Evolutionary conservation across 306 rosid species (phyloP).

Genomic region (Comarum palustre): DNA sequence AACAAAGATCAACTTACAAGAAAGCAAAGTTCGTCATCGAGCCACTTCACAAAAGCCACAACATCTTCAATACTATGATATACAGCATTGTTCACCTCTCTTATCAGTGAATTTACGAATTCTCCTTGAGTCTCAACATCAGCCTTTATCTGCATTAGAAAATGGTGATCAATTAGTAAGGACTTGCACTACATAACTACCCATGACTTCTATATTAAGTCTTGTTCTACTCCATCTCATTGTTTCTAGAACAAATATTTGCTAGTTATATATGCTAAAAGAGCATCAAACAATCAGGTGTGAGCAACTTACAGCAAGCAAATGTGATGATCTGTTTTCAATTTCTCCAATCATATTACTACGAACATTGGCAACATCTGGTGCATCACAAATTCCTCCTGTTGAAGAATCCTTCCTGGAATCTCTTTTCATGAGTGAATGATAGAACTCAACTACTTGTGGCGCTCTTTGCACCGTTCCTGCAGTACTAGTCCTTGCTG

Average conservation of each 20-base stretch:
- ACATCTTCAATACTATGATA: slow-evolving; percentile 83
- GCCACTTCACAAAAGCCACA: slow-evolving; percentile 96
- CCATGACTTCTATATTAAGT: neutral
- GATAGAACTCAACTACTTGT: slow-evolving; percentile 93
- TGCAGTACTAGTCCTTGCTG: slow-evolving; percentile 38
- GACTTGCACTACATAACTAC: slow-evolving; percentile 4
- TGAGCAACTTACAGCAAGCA: slow-evolving; percentile 79
- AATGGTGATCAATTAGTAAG: slow-evolving; percentile 13
- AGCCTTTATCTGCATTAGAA: slow-evolving; percentile 74
- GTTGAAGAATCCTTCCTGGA: slow-evolving; percentile 80
- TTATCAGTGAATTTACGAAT: slow-evolving; percentile 84
- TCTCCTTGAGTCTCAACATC: slow-evolving; percentile 97
- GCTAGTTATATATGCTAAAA: neutral
- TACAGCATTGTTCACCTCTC: slow-evolving; percentile 85
- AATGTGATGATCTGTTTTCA: slow-evolving; percentile 92
- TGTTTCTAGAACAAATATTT: neutral
- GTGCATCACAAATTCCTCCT: slow-evolving; percentile 67
- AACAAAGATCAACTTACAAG: slow-evolving; percentile 56
- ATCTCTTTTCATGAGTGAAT: slow-evolving; percentile 96
- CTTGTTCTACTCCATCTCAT: neutral
- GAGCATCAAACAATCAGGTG: slow-evolving; percentile 3
- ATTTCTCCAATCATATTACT: slow-evolving; percentile 99
- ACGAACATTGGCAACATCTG: slow-evolving; percentile 84
- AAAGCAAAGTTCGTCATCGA: slow-evolving; percentile 97
- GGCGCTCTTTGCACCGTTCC: slow-evolving; percentile 81